Base-by-base conservation (phyloP, 345 rosid species). In the Eucalyptus sideroxylon region DNA sequence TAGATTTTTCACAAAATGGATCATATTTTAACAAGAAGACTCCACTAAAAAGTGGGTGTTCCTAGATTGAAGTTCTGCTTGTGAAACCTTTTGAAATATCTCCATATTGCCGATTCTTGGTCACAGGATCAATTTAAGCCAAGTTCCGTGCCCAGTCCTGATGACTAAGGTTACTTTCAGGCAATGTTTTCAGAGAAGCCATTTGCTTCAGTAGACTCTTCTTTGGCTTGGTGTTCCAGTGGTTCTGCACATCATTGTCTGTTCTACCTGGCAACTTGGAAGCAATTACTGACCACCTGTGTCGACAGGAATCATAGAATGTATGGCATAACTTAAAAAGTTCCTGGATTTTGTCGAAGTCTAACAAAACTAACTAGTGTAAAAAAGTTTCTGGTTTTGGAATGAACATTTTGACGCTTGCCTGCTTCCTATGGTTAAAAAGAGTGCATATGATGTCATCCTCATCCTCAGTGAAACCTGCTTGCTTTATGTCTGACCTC, bases 391-490 rank as follows among this genome's bases (percentile, higher is more conserved):
- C 2, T 19, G 82, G 21, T 72, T 72, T 72, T 72, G 44, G 26
- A n/a, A 50, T 21, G 23, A 42, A 87, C 24, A 14, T 11, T 34
- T 72, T 26, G 88, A 16, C 9, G 15, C 65, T 34, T 87, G 91
- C 93, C 95, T 92, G 50, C 92, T 34, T 90, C 94, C 93, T 27
- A 93, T 90, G 59, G 89, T 89, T 65, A 88, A 86, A 90, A 83
- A 92, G 93, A 56, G 92, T 90, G 89, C 93, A 90, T 80, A 93
- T 92, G 45, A 92, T 89, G 83, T 88, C 91, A 45, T 93, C 92
- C 88, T 72, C 95, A 89, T 92, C 93, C 90, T 92, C 89, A 23
- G 91, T 88, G 92, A 92, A 93, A 86, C 72, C 50, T 42, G 88
- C 95, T 3, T 89, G 93, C 90, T 92, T 93, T 65, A 92, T 88